Percentiles rank a stretch among this genome's conserved stretches.
These are phyloP conservation scores for Cryptosporidium baileyi DNA, from an alignment of 169 alveolate genomes.

Conservation along the genomic window DNA sequence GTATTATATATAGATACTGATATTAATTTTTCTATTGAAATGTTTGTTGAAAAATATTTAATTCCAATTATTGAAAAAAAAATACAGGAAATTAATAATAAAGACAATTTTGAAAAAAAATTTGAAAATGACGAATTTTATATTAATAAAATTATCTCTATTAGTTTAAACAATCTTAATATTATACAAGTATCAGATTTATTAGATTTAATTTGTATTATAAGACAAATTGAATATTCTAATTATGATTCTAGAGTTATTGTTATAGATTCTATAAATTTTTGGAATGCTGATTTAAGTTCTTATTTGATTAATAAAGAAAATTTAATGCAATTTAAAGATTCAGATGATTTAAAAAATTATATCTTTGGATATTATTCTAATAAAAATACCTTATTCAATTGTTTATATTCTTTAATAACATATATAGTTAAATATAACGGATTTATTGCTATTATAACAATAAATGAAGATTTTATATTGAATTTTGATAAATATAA, in stretches of 20 bases:
- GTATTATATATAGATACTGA: constrained; percentile 39
- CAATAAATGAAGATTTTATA: background rate
- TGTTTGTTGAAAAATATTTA: constrained; percentile 31
- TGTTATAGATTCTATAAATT: constrained; percentile 37
- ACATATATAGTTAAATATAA: background rate
- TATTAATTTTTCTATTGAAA: constrained; percentile 6
- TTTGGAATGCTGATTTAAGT: constrained; percentile 37
- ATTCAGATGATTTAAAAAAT: background rate
- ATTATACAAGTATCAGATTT: background rate
- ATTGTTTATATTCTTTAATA: constrained; percentile 11
- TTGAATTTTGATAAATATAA: background rate
- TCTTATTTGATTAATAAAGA: background rate
- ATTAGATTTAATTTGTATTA: constrained; percentile 15
- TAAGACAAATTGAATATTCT: background rate
- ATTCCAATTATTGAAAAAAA: constrained; percentile 28
- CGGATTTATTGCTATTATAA: constrained; percentile 23
- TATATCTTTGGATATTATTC: constrained; percentile 32
- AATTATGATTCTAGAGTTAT: background rate
- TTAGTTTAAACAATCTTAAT: constrained; percentile 5
- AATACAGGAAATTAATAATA: background rate
- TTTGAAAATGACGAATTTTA: background rate
- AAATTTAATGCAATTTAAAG: background rate
- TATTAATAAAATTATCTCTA: background rate
- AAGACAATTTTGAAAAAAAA: background rate
- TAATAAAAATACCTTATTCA: constrained; percentile 8